Percentiles rank a stretch among this genome's conserved stretches.
Conservation (phyloP, 1,284 basidiomycete species). For the Puccinia triticina region DNA sequence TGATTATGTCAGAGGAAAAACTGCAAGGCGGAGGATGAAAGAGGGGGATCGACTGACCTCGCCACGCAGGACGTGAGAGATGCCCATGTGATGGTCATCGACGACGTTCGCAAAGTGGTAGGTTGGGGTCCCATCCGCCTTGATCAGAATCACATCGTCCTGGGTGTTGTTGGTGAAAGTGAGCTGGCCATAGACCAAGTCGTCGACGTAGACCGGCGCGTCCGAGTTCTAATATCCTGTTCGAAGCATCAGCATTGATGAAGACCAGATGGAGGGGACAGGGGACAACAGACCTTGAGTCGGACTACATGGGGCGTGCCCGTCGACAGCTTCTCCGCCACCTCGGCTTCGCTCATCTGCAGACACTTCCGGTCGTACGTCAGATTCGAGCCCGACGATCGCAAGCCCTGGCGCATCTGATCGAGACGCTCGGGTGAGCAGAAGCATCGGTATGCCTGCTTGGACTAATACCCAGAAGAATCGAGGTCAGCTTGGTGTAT, state of each 20-base stretch:
- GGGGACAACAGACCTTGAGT: conserved; percentile 70
- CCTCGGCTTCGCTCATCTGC: conserved; percentile 81
- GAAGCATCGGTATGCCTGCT: conserved; percentile 93
- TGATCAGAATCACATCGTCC: conserved; percentile 90
- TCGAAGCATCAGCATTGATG: conserved; percentile 59
- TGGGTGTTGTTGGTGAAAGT: conserved; percentile 65
- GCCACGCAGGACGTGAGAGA: conserved; percentile 91
- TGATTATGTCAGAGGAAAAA: background rate
- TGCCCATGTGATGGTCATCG: conserved; percentile 93
- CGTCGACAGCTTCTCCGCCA: conserved; percentile 70
- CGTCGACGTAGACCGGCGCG: conserved; percentile 9
- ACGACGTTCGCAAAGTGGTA: conserved; percentile 96
- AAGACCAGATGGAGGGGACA: conserved; percentile 17
- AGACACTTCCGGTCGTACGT: conserved; percentile 85
- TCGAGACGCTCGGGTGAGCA: conserved; percentile 74
- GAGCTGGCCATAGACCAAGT: conserved; percentile 67
- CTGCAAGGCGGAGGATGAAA: background rate
- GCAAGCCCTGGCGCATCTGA: conserved; percentile 70
- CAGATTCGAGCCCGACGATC: conserved; percentile 71
- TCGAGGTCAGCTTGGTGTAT: conserved; percentile 51
- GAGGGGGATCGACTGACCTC: conserved; percentile 67
- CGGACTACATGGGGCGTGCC: conserved; percentile 81
- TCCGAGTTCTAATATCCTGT: conserved; percentile 69
- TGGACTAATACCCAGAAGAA: conserved; percentile 65
- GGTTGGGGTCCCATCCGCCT: conserved; percentile 89